Base-by-base conservation (phyloP, 106 monocot species). In the Agapanthus africanus region DNA sequence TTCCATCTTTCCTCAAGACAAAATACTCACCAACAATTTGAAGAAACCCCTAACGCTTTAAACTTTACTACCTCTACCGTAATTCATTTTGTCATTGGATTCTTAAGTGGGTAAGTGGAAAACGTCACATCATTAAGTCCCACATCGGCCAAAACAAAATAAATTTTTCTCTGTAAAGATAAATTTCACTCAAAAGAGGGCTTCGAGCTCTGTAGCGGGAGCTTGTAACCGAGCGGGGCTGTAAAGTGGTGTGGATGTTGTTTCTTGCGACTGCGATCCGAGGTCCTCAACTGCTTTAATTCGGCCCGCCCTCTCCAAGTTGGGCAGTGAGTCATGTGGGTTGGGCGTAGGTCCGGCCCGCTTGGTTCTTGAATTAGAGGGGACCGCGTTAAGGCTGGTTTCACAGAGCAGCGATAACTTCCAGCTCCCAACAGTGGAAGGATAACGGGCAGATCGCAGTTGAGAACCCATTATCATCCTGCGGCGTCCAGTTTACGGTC, bases 201-300 rank as follows among this genome's bases (percentile, higher is more conserved):
- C n/a, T n/a, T n/a, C 47, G 47, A 47, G 47, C 6, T 16, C 2
- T 0, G 10, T 47, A 47, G 47, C 47, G 47, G 4, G 47, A 47
- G 47, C 47, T 47, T 47, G 47, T 47, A 47, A 47, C 47, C 47
- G 19, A 47, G 47, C 47, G 47, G 47, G 47, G 47, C 47, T 16
- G 4, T 47, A 47, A 47, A 47, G 47, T 47, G 1, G 47, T 47
- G 47, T 16, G 6, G 47, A 47, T 19, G 9, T 19, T 47, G 47
- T 13, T 13, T 8, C 47, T 47, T 47, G 47, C 19, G 9, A 19
- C 16, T 16, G 47, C 18, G n/a, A n/a, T n/a, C 47, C 6, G 4
- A 19, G 47, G 47, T 47, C 18, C 47, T 0, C 18, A 2, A 47
- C 18, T 47, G 47, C 47, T 5, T 0, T 16, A 47, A 4, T 13